Conservation (phyloP, 345 rosid species). For the Melaleuca quinquenervia region DNA sequence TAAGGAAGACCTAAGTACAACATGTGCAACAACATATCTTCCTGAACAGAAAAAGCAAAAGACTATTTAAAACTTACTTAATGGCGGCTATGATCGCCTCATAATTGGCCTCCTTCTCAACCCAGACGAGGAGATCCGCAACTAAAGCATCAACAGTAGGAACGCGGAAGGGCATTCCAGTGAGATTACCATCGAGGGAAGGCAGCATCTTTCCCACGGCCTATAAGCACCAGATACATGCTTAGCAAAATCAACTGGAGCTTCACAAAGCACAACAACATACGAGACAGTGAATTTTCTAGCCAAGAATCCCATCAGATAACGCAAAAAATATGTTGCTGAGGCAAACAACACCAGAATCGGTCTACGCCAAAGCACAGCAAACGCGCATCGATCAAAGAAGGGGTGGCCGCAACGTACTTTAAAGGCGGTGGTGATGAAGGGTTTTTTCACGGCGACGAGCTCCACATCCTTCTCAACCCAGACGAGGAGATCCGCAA, state of each 20-base stretch:
- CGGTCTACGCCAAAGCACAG: no score
- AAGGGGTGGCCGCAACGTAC: no score
- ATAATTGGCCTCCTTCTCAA: slow-evolving; percentile 61
- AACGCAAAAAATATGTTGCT: not conserved
- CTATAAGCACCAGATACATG: slow-evolving; percentile 4
- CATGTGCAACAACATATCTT: not conserved
- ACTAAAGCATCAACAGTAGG: slow-evolving; percentile 88
- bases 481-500: slow-evolving; percentile 81
- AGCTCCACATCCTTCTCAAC: slow-evolving; percentile 61
- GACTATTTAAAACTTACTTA: slow-evolving; percentile 25
- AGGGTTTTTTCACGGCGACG: no score
- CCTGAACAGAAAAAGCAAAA: not conserved
- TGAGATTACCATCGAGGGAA: slow-evolving; percentile 60
- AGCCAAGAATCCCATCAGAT: not conserved
- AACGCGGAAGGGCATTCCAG: slow-evolving; percentile 97
- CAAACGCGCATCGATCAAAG: no score
- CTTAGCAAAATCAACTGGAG: not conserved
- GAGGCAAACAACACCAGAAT: not conserved
- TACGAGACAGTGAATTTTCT: not conserved
- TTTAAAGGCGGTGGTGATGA: no score
- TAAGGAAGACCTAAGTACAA: not conserved
- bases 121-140: slow-evolving; percentile 80
- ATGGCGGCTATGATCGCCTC: slow-evolving; percentile 63
- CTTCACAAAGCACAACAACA: not conserved
- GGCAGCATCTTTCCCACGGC: slow-evolving; percentile 90